Conservation (phyloP, 2,329 filamentous ascomycete species). For the Davidsoniella australis region DNA sequence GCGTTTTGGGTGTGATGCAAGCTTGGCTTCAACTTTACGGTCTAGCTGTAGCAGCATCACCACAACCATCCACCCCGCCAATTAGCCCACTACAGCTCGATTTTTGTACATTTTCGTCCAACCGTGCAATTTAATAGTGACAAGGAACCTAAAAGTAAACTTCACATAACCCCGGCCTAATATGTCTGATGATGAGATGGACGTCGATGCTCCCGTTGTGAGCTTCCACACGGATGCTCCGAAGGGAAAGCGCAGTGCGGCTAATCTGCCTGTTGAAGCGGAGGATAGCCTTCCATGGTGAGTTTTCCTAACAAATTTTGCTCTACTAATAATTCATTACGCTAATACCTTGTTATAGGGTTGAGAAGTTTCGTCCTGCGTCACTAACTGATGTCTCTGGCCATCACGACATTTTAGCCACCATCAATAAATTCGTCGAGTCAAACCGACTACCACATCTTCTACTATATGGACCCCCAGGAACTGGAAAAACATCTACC, state of each 20-base stretch:
- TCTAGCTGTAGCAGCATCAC: background rate
- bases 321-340: background rate
- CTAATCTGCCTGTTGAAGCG: constrained; percentile 83
- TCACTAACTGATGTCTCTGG: constrained; percentile 86
- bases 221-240: constrained; percentile 58
- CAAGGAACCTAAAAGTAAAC: background rate
- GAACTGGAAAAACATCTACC: constrained; percentile 94
- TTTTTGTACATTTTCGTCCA: background rate
- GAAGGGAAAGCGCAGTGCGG: constrained; percentile 83
- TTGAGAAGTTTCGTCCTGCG: constrained; percentile 89
- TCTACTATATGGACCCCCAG: constrained; percentile 87
- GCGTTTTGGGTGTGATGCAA: background rate
- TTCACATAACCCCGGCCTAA: constrained; percentile 11
- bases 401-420: constrained; percentile 91
- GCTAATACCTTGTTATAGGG: constrained; percentile 34
- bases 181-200: constrained; percentile 49
- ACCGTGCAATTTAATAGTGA: no score
- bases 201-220: constrained; percentile 35
- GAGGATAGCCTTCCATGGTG: constrained; percentile 90
- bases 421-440: constrained; percentile 95
- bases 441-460: constrained; percentile 88
- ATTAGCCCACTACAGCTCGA: background rate
- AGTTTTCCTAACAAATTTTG: constrained; percentile 12
- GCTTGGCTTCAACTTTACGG: background rate
- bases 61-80: background rate